Conservation (phyloP, 2,329 filamentous ascomycete genomes). For the Malbranchea zuffiana region DNA sequence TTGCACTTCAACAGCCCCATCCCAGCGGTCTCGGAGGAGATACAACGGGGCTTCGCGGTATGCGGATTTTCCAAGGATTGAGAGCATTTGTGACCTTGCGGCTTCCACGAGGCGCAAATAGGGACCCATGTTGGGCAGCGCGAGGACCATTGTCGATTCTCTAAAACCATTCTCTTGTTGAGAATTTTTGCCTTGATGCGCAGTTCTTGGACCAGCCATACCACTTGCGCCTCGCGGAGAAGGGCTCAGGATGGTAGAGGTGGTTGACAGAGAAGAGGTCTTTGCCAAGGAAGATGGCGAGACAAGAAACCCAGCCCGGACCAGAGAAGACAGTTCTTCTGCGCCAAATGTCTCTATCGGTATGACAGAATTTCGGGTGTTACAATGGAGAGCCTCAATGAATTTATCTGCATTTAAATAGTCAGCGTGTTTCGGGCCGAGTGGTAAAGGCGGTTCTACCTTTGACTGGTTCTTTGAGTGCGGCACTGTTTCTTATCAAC, state of each 20-base stretch:
- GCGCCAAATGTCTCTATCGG: slow-evolving; percentile 36
- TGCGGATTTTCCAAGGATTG: slow-evolving; percentile 42
- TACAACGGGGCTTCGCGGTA: slow-evolving; percentile 45
- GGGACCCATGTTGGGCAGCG: slow-evolving; percentile 49
- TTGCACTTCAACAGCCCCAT: slow-evolving; percentile 46
- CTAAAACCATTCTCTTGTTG: slow-evolving; percentile 13
- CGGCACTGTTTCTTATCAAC: slow-evolving; percentile 27
- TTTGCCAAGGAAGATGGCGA: slow-evolving; percentile 34
- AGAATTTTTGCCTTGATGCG: slow-evolving; percentile 5
- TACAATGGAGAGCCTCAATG: slow-evolving; percentile 35
- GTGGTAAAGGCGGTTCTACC: slow-evolving; percentile 18
- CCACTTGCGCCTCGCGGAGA: background rate
- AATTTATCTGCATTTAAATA: slow-evolving; percentile 44
- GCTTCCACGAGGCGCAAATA: slow-evolving; percentile 48
- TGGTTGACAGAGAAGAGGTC: slow-evolving; percentile 19
- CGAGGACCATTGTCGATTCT: slow-evolving; percentile 38
- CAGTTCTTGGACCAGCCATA: background rate
- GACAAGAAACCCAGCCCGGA: slow-evolving; percentile 46
- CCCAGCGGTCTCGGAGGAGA: slow-evolving; percentile 50
- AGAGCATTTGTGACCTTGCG: slow-evolving; percentile 45
- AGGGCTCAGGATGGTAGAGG: slow-evolving; percentile 1
- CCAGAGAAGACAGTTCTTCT: slow-evolving; percentile 39
- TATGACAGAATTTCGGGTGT: slow-evolving; percentile 39
- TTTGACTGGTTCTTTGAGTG: slow-evolving; percentile 27
- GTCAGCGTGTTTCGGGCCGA: slow-evolving; percentile 35